These are phyloP conservation scores for Vitis riparia DNA, from an alignment of 164 flowering plant species.

Conservation along the genomic window DNA sequence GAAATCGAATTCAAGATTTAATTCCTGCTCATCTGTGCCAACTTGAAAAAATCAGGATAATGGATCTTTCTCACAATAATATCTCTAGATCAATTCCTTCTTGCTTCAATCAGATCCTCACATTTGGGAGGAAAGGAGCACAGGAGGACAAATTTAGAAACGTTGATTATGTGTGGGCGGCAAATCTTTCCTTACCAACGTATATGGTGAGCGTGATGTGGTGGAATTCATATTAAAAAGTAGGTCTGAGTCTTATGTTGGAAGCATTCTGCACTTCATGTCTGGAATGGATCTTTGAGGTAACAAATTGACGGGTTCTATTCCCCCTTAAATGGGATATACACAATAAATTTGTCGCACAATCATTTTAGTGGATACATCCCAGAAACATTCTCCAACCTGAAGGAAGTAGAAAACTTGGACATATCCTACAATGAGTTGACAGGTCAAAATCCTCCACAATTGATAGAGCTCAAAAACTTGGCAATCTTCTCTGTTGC, in stretches of 20 bases:
- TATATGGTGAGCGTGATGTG: too few relatives aligned
- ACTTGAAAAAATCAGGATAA: not conserved
- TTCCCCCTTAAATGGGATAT: slow-evolving; percentile 2
- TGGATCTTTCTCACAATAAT: slow-evolving; percentile 18
- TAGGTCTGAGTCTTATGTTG: not conserved
- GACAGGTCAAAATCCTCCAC: slow-evolving; percentile 4
- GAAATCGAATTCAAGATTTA: slow-evolving; percentile 12
- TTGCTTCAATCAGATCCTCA: slow-evolving; percentile 2
- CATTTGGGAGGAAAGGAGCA: slow-evolving; percentile 1
- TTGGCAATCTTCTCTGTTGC: slow-evolving; percentile 10
- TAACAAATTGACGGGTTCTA: slow-evolving; percentile 9
- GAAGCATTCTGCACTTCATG: not conserved
- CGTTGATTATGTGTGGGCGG: not conserved
- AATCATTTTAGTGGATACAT: not conserved
- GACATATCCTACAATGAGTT: slow-evolving; percentile 18
- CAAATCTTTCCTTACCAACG: not conserved
- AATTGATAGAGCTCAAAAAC: not conserved
- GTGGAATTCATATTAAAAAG: not conserved
- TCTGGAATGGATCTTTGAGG: not conserved
- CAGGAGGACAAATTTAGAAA: too few relatives aligned
- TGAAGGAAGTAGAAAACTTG: slow-evolving; percentile 12
- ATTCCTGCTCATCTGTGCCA: slow-evolving; percentile 15
- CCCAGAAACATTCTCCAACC: slow-evolving; percentile 7
- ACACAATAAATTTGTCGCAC: not conserved
- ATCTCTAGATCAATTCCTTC: slow-evolving; percentile 17